These are phyloP conservation scores for Porosira glacialis DNA, from an alignment of 352 stramenopile genomes.

Conservation along the genomic window DNA sequence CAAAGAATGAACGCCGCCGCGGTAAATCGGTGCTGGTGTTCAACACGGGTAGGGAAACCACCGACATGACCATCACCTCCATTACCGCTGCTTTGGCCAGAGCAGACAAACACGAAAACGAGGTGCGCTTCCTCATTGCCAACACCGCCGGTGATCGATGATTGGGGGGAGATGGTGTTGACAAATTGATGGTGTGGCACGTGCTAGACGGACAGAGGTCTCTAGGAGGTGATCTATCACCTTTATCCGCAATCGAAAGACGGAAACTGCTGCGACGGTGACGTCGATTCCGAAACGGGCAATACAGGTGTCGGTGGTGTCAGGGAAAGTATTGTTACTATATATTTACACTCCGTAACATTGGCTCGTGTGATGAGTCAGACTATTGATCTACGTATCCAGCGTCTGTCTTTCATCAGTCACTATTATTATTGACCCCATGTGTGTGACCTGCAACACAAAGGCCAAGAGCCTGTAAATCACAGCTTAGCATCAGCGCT, in stretches of 20 bases:
- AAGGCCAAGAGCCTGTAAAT: no score
- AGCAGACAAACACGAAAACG: conserved; percentile 12
- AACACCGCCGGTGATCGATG: conserved; percentile 58
- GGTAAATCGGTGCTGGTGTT: conserved; percentile 77
- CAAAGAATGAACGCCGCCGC: no score
- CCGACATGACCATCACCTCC: conserved; percentile 74
- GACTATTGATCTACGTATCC: no score
- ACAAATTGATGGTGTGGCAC: conserved; percentile 55
- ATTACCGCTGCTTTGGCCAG: conserved; percentile 44
- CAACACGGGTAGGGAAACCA: conserved; percentile 78
- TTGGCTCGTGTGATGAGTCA: no score
- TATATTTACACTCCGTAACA: no score
- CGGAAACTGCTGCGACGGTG: conserved; percentile 55
- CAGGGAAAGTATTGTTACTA: no score
- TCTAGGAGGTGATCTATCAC: neutral
- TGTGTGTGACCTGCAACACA: no score
- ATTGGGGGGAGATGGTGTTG: conserved; percentile 77
- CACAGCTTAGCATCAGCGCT: no score
- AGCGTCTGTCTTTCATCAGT: no score
- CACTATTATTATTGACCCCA: no score
- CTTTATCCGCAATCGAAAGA: conserved; percentile 21
- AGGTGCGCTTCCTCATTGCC: conserved; percentile 61
- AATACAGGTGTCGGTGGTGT: conserved; percentile 34
- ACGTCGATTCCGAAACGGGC: conserved; percentile 66
- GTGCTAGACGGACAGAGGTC: conserved; percentile 5